phyloP scores from a whole-genome alignment of 768 basidiomycete species.

The Xerocomus brunneocitrinus region DNA sequence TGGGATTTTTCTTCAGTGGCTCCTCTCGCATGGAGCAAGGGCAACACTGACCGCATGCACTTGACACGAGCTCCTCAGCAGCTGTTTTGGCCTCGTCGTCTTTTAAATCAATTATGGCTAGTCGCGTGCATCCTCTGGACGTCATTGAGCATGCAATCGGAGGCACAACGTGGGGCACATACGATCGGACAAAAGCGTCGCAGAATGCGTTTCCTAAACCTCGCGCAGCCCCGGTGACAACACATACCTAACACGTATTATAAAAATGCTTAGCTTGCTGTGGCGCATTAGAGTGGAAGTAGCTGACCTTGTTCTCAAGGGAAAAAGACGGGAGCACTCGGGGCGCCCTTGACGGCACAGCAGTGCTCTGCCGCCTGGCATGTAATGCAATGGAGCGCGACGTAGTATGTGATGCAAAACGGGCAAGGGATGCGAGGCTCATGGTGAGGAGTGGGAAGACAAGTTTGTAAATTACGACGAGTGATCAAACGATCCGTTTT shows the following conservation, averaged over 20 bases:
- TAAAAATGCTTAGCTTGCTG: not conserved
- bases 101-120: constrained; percentile 82
- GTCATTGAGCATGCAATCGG: constrained; percentile 1
- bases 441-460: constrained; percentile 21
- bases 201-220: constrained; percentile 91
- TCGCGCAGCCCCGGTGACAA: constrained; percentile 90
- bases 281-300: not conserved
- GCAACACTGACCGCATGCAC: constrained; percentile 44
- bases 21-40: constrained; percentile 17
- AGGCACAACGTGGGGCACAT: not conserved
- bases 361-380: constrained; percentile 27
- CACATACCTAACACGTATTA: constrained; percentile 57
- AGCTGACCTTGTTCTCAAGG: constrained; percentile 65
- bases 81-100: constrained; percentile 61
- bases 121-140: constrained; percentile 67
- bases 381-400: constrained; percentile 14
- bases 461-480: constrained; percentile 7
- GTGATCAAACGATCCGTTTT: constrained; percentile 18
- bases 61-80: constrained; percentile 60
- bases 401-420: constrained; percentile 15
- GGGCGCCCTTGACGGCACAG: constrained; percentile 22
- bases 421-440: constrained; percentile 26
- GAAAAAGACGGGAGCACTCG: constrained; percentile 73
- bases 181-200: constrained; percentile 60
- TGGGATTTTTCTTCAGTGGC: constrained; percentile 30